Percentiles rank a stretch among this genome's conserved stretches.
Evolutionary conservation across 176 grass and related monocot species (phyloP).

Genomic region (Oryza brachyantha): DNA sequence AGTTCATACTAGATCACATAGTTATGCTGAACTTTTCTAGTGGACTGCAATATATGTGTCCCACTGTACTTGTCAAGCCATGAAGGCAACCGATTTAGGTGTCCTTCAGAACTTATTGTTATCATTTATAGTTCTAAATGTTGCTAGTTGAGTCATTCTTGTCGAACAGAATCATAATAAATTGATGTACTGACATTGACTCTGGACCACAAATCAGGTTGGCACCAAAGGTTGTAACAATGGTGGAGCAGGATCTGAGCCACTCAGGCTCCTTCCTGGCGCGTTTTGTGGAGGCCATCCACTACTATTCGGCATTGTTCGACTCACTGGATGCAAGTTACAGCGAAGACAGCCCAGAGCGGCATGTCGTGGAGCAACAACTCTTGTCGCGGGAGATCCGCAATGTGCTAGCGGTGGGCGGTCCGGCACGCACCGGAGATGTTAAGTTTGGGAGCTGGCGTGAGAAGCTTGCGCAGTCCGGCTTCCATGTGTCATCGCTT

Average conservation of each 20-base stretch:
- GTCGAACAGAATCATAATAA: neutral
- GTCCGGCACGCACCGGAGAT: conserved; percentile 75
- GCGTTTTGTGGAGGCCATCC: conserved; percentile 98
- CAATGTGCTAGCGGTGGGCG: conserved; percentile 93
- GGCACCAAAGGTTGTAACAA: conserved; percentile 96
- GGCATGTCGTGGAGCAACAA: conserved; percentile 95
- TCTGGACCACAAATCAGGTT: conserved; percentile 39
- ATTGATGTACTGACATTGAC: neutral
- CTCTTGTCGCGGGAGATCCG: conserved; percentile 89
- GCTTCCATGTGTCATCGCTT: conserved; percentile 68
- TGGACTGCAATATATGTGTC: neutral
- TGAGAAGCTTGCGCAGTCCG: conserved; percentile 76
- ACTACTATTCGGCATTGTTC: conserved; percentile 97
- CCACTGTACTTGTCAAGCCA: conserved; percentile 5
- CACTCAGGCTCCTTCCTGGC: conserved; percentile 88
- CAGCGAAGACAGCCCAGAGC: conserved; percentile 85
- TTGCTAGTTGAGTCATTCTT: neutral
- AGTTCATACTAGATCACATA: neutral
- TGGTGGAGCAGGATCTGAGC: conserved; percentile 98
- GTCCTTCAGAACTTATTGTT: neutral
- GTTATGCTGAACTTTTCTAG: neutral
- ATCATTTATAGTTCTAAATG: conserved; percentile 7
- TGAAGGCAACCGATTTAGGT: neutral
- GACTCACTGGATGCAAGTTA: conserved; percentile 96
- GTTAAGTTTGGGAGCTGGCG: conserved; percentile 93